A percentile compares a stretch with the other conserved stretches of the same genome.
These are phyloP conservation scores for Hanseniaspora thailandica DNA, from an alignment of 805 yeast species.

Conservation along the genomic window DNA sequence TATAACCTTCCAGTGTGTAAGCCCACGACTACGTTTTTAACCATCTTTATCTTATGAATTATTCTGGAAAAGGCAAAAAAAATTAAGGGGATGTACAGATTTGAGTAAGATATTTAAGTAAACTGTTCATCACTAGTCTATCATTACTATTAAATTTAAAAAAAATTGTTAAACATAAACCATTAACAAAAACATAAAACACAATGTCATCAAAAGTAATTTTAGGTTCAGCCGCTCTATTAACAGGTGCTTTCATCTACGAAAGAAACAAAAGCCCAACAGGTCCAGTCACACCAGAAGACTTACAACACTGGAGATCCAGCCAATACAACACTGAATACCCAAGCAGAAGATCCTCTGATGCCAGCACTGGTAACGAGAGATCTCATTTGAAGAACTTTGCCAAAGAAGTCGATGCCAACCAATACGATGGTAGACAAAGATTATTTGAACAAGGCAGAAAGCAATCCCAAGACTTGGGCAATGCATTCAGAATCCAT, in stretches of 20 bases:
- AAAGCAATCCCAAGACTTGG: not conserved
- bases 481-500: not conserved
- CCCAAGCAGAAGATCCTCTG: not conserved
- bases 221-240: constrained; percentile 23
- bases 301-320: not conserved
- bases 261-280: constrained; percentile 20
- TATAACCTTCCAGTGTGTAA: too few relatives aligned
- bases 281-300: constrained; percentile 15
- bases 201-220: constrained; percentile 21
- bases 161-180: too few relatives aligned
- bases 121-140: too few relatives aligned
- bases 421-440: constrained; percentile 13
- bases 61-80: not conserved
- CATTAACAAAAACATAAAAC: too few relatives aligned
- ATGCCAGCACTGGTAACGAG: not conserved
- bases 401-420: constrained; percentile 1
- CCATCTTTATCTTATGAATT: too few relatives aligned
- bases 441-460: not conserved
- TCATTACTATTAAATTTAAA: too few relatives aligned
- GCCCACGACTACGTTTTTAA: too few relatives aligned
- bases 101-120: too few relatives aligned
- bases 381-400: not conserved
- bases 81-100: too few relatives aligned
- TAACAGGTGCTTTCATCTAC: constrained; percentile 23
- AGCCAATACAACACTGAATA: constrained; percentile 7